Conservation (phyloP, 2,329 filamentous ascomycete species). For the Elsinoe necatrix region DNA sequence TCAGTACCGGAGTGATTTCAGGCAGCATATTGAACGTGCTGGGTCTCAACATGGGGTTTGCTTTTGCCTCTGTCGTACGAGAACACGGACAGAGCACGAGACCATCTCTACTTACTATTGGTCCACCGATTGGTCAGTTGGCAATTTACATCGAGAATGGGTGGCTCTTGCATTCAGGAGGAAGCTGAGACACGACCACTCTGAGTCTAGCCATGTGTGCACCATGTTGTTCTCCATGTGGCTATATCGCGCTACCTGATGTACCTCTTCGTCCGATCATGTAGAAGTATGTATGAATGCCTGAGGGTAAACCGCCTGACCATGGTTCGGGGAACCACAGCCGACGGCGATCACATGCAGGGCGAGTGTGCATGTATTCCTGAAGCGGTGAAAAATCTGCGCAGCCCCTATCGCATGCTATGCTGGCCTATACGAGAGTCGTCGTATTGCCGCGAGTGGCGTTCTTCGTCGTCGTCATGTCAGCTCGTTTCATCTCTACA, state of each 20-base stretch:
- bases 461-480: background rate
- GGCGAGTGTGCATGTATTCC: background rate
- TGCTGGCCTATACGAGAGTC: background rate
- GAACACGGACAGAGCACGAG: background rate
- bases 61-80: background rate
- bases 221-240: background rate
- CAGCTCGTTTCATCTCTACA: background rate
- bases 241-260: background rate
- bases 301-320: background rate
- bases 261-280: background rate
- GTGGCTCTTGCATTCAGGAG: background rate
- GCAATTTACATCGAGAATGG: background rate
- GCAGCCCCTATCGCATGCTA: background rate
- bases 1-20: background rate
- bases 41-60: background rate
- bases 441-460: background rate
- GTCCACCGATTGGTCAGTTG: background rate
- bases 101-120: background rate
- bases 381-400: background rate
- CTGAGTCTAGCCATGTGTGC: background rate
- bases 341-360: background rate
- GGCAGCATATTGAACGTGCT: background rate
- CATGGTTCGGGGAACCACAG: background rate
- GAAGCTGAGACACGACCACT: background rate
- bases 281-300: background rate